A percentile compares a stretch with the other conserved stretches of the same genome.
Conservation (phyloP, 257 asterid species). For the Nicotiana undulata region DNA sequence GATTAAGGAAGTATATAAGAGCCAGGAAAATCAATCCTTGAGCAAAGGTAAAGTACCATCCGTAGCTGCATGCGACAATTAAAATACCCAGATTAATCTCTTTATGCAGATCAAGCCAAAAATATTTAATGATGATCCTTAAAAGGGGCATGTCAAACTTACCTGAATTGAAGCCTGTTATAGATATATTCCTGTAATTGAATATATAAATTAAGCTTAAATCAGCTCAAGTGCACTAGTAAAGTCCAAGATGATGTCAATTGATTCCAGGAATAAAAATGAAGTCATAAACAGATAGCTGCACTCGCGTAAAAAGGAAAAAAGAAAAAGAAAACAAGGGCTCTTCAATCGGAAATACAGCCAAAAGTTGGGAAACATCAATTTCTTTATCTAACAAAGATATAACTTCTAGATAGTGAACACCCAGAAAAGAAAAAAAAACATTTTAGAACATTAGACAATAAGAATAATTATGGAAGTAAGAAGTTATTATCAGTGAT, state of each 20-base stretch:
- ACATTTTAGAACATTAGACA: background rate
- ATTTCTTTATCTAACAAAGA: background rate
- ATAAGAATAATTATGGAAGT: background rate
- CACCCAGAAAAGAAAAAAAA: background rate
- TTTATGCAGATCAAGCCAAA: background rate
- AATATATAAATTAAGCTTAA: background rate
- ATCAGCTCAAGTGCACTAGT: background rate
- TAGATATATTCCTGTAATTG: slow-evolving; percentile 81
- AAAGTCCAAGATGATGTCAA: background rate
- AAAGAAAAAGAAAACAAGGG: background rate
- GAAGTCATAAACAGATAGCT: background rate
- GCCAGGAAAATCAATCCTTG: slow-evolving; percentile 87
- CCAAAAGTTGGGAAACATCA: background rate
- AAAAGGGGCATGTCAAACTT: slow-evolving; percentile 4
- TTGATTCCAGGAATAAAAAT: background rate
- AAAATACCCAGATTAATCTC: background rate
- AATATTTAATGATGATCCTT: background rate
- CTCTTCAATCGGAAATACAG: background rate
- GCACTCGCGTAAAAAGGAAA: background rate
- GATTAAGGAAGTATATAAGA: slow-evolving; percentile 43
- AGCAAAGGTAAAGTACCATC: slow-evolving; percentile 92
- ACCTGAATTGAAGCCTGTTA: slow-evolving; percentile 95
- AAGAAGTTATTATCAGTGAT: background rate
- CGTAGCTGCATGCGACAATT: slow-evolving; percentile 58
- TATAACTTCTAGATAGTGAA: background rate